These are phyloP conservation scores for Pyrenophora seminiperda DNA, from an alignment of 2,329 filamentous ascomycete species.

Conservation along the genomic window DNA sequence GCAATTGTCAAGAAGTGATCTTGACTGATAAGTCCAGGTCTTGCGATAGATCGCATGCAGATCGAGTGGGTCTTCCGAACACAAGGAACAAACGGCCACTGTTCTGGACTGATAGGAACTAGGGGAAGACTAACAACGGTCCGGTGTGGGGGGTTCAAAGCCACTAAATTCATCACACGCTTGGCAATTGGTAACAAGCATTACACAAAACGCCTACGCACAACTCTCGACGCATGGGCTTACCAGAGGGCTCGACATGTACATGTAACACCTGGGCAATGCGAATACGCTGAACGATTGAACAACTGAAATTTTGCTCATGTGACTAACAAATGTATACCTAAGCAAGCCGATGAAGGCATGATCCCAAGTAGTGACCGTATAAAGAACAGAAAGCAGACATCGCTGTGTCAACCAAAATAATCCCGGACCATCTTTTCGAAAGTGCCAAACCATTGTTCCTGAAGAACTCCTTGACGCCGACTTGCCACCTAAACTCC, in stretches of 20 bases:
- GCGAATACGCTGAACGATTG: neutral
- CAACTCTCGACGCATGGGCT: neutral
- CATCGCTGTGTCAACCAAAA: constrained; percentile 15
- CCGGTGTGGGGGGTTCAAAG: constrained; percentile 26
- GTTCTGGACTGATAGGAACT: constrained; percentile 27
- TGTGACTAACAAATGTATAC: constrained; percentile 14
- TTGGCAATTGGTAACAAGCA: constrained; percentile 28
- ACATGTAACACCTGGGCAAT: neutral
- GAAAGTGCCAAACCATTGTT: constrained; percentile 1
- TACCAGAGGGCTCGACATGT: neutral
- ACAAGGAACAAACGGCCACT: constrained; percentile 8
- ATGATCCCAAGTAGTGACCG: constrained; percentile 13
- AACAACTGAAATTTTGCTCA: constrained; percentile 17
- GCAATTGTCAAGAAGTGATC: neutral
- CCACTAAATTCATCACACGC: constrained; percentile 33
- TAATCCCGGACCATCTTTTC: constrained; percentile 10
- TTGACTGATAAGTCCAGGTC: neutral
- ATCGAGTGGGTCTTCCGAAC: constrained; percentile 21
- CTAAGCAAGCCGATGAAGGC: constrained; percentile 14
- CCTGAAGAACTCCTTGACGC: constrained; percentile 21
- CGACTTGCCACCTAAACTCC: constrained; percentile 20
- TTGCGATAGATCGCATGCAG: constrained; percentile 10
- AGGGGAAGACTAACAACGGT: constrained; percentile 24
- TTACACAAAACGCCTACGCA: constrained; percentile 4
- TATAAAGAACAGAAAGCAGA: constrained; percentile 12